Base-by-base conservation (phyloP, 192 early-diverging fungal genomes). In the Bifiguratus adelaidae region DNA sequence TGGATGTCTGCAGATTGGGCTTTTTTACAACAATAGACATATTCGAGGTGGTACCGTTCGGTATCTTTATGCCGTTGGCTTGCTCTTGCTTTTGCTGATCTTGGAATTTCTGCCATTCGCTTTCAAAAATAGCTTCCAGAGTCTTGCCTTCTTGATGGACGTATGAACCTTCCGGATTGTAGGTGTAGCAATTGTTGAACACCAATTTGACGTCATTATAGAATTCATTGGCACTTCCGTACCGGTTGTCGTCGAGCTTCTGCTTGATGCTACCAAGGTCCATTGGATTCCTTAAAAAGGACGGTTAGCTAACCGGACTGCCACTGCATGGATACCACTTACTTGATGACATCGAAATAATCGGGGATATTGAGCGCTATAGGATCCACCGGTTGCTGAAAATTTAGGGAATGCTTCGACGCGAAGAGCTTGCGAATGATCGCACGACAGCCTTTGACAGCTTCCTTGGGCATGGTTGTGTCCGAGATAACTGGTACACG, bases 121-220 rank as follows among this genome's bases (percentile, higher is more conserved):
- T 57, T 9, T 82, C 73, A 52, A 82, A 80, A 7, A 58, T 44
- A 0, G 51, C 52, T 12, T 75, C 63, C 16, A 89, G 52, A 4
- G 54, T 40, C 41, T 70, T 52, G 0, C 81, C 79, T 47, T 82
- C 72, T 18, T 73, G 69, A 48, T 81, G 71, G 12, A 84, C 83
- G 47, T 54, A 68, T 6, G 73, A 65, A 35, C 64, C 68, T 2
- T 68, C 60, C 9, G 53, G 65, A 53, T 91, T 91, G 54, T 76
- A 91, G 23, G 47, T 56, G 34, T 56, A 72, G 41, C 78, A 81
- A 41, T 81, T 81, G 50, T 35, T 58, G 15, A 80, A 51, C 66
- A 79, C 70, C 7, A 74, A 38, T 27, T 61, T 53, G 7, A 79
- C 49, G 40, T 81, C 76, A n/a, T 60, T 60, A 26, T 71, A 66